Conservation (phyloP, 78 protist genomes). For the Neovahlkampfia damariscottae region DNA sequence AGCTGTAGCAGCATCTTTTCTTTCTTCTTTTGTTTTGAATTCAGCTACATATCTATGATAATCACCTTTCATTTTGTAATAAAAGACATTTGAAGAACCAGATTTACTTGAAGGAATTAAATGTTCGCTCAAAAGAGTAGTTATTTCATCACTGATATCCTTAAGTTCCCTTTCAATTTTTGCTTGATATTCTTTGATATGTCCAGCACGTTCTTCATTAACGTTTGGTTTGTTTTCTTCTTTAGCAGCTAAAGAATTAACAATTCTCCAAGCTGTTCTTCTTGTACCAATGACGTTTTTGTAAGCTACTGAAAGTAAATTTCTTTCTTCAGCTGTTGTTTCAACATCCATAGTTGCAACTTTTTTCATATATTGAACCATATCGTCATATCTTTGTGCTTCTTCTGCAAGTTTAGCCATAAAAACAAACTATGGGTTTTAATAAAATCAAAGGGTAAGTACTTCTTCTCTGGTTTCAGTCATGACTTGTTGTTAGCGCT, state of each 20-base stretch:
- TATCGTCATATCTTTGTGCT: slow-evolving; percentile 78
- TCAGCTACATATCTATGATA: slow-evolving; percentile 96
- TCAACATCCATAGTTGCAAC: slow-evolving; percentile 78
- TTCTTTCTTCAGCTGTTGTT: slow-evolving; percentile 92
- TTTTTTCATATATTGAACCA: slow-evolving; percentile 84
- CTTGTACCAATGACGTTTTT: slow-evolving; percentile 96
- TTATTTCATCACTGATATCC: slow-evolving; percentile 67
- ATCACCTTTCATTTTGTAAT: slow-evolving; percentile 94
- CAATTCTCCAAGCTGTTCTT: slow-evolving; percentile 96
- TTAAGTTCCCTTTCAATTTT: slow-evolving; percentile 77
- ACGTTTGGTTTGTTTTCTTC: slow-evolving; percentile 30
- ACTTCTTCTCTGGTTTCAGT: no score
- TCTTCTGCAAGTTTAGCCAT: slow-evolving; percentile 89
- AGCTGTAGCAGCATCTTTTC: slow-evolving; percentile 65
- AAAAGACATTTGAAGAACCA: slow-evolving; percentile 83
- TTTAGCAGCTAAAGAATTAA: slow-evolving; percentile 69
- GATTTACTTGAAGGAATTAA: slow-evolving; percentile 62
- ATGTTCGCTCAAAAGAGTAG: slow-evolving; percentile 52
- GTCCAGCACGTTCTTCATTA: slow-evolving; percentile 24
- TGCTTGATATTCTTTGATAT: slow-evolving; percentile 19
- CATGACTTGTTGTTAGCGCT: no score
- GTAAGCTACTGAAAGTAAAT: slow-evolving; percentile 96
- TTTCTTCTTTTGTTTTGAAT: slow-evolving; percentile 51
- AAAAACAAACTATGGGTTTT: slow-evolving; percentile 59
- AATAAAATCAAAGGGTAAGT: no score